Conservation (phyloP, 306 rosid species). For the Hylodesmum podocarpum region DNA sequence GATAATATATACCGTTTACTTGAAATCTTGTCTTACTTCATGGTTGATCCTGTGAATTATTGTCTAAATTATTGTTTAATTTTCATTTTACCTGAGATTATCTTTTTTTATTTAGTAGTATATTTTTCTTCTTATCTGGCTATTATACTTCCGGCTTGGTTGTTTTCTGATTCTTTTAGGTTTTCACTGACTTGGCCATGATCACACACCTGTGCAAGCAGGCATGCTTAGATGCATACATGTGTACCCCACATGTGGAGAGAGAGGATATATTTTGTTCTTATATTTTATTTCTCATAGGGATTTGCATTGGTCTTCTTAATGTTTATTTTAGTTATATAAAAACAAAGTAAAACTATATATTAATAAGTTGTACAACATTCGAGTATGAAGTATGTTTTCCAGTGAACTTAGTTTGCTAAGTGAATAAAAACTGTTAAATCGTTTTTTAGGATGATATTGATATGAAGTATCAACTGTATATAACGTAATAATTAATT, state of each 20-base stretch:
- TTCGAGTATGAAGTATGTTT: not conserved
- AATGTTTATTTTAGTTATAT: not conserved
- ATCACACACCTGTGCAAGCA: not conserved
- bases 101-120: not conserved
- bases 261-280: not conserved
- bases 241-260: conserved; percentile 22
- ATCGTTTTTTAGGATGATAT: no score
- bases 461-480: no score
- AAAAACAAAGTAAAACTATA: not conserved
- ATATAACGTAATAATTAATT: no score
- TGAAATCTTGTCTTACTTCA: no score
- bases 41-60: no score
- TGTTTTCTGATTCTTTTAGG: not conserved
- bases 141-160: conserved; percentile 18
- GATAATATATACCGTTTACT: no score
- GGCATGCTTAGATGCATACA: not conserved
- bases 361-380: not conserved
- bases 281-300: not conserved
- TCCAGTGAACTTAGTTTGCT: not conserved
- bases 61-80: not conserved
- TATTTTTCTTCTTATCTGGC: not conserved
- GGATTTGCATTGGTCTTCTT: conserved; percentile 6
- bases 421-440: not conserved
- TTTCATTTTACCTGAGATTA: not conserved
- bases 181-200: not conserved